A percentile compares a stretch with the other conserved stretches of the same genome.
Conservation (phyloP, 352 stramenopile species). For the Globisporangium cederbergense region DNA sequence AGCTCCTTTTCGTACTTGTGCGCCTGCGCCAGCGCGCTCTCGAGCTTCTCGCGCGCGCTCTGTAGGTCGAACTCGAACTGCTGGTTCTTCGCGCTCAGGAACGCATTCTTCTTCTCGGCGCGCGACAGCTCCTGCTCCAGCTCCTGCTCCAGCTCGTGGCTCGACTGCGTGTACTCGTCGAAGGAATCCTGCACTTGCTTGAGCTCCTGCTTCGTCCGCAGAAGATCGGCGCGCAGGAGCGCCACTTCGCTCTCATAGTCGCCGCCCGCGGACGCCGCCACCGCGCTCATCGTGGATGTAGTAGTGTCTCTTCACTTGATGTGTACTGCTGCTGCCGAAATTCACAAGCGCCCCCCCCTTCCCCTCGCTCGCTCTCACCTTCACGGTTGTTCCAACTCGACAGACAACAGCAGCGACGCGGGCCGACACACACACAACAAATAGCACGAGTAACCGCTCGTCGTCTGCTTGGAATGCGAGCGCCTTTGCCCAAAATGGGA, state of each 20-base stretch:
- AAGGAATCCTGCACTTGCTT: constrained; percentile 71
- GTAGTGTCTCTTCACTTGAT: background rate
- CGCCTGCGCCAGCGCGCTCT: constrained; percentile 48
- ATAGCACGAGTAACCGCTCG: no score
- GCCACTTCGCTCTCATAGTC: constrained; percentile 12
- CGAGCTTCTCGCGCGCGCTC: constrained; percentile 42
- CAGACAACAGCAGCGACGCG: no score
- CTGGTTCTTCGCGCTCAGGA: constrained; percentile 43
- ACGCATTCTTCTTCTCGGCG: constrained; percentile 45
- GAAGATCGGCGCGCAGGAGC: constrained; percentile 43
- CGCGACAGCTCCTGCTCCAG: constrained; percentile 72
- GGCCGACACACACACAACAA: no score
- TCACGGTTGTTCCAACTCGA: no score
- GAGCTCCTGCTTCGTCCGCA: constrained; percentile 56
- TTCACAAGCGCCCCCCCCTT: no score
- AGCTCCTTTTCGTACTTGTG: constrained; percentile 57
- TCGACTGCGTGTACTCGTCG: constrained; percentile 82
- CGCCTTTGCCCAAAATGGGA: no score
- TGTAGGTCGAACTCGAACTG: constrained; percentile 54
- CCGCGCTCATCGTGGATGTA: constrained; percentile 2
- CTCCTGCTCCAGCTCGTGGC: constrained; percentile 73
- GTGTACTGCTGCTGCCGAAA: no score
- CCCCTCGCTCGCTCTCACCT: no score
- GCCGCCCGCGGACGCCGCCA: background rate
- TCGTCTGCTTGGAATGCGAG: no score